phyloP scores from a whole-genome alignment of 2,329 filamentous ascomycete genomes.

The Fusarium abutilonis region DNA sequence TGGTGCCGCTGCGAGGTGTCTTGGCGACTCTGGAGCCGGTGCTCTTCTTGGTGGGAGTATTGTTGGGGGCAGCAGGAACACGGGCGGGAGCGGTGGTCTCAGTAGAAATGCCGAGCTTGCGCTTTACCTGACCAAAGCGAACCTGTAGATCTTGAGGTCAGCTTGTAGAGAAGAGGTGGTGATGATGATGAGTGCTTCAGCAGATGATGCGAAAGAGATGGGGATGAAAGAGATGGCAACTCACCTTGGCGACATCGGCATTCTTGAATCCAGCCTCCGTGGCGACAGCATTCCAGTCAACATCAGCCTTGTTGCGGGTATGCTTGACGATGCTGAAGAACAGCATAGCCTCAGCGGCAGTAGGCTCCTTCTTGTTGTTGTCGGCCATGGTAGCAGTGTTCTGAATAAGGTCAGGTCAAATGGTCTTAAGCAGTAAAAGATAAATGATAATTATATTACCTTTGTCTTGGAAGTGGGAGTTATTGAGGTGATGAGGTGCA shows the following conservation, averaged over 20 bases:
- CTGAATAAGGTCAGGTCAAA: slow-evolving; percentile 11
- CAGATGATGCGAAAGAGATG: neutral
- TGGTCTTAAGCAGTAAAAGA: neutral
- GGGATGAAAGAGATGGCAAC: slow-evolving; percentile 10
- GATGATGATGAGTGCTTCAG: neutral
- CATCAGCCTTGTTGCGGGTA: slow-evolving; percentile 54
- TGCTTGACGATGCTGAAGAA: slow-evolving; percentile 58
- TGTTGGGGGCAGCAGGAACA: slow-evolving; percentile 1
- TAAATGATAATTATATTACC: neutral
- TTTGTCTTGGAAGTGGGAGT: neutral
- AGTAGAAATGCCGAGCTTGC: slow-evolving; percentile 54
- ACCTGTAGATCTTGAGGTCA: slow-evolving; percentile 45
- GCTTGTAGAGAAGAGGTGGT: neutral
- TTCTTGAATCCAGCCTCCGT: slow-evolving; percentile 56
- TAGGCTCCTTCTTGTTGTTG: slow-evolving; percentile 51
- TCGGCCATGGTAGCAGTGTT: slow-evolving; percentile 45
- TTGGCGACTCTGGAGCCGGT: slow-evolving; percentile 46
- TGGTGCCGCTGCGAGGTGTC: slow-evolving; percentile 38
- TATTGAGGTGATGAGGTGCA: neutral
- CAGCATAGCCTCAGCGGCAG: slow-evolving; percentile 54
- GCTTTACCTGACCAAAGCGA: slow-evolving; percentile 62
- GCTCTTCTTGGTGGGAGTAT: slow-evolving; percentile 45
- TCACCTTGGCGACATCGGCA: slow-evolving; percentile 57
- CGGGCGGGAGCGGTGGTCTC: slow-evolving; percentile 33
- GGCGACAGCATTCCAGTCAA: slow-evolving; percentile 61